Percentiles rank a stretch among this genome's conserved stretches.
Conservation (phyloP, 129 eudicot species). For the Pulicaria dysenterica region DNA sequence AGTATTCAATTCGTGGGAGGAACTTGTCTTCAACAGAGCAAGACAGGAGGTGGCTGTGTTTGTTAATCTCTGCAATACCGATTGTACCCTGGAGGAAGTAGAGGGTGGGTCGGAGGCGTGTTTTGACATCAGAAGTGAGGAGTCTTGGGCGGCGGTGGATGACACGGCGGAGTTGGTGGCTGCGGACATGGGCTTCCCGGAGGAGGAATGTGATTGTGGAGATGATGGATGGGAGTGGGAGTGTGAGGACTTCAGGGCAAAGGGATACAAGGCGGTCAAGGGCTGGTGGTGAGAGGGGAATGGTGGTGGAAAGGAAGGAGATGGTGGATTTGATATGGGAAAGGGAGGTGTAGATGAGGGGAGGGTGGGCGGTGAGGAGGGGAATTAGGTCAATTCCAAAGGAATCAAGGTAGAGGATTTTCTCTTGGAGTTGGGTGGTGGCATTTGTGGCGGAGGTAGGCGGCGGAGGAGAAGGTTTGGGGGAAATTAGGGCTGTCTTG, state of each 20-base stretch:
- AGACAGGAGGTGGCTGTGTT: slow-evolving; percentile 61
- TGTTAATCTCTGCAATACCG: slow-evolving; percentile 52
- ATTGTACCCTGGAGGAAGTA: slow-evolving; percentile 83
- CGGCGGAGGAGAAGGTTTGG: slow-evolving; percentile 40
- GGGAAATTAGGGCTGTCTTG: slow-evolving; percentile 35
- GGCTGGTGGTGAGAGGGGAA: slow-evolving; percentile 58
- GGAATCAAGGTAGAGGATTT: slow-evolving; percentile 68
- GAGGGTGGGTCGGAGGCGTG: slow-evolving; percentile 77
- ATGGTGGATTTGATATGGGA: slow-evolving; percentile 55
- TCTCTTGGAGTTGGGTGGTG: slow-evolving; percentile 51
- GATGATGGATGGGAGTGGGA: slow-evolving; percentile 39
- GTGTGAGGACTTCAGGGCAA: slow-evolving; percentile 70
- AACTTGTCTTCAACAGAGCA: slow-evolving; percentile 76
- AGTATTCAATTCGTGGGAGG: slow-evolving; percentile 66
- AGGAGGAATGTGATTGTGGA: slow-evolving; percentile 79
- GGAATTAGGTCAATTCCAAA: slow-evolving; percentile 67
- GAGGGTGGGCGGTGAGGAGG: slow-evolving; percentile 63
- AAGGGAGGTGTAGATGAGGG: slow-evolving; percentile 51
- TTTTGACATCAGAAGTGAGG: slow-evolving; percentile 56
- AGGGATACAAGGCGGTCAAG: slow-evolving; percentile 65
- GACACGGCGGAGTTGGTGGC: slow-evolving; percentile 54
- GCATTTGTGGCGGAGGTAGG: slow-evolving; percentile 30
- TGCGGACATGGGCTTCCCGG: slow-evolving; percentile 71
- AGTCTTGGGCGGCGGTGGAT: slow-evolving; percentile 90
- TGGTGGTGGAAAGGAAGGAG: slow-evolving; percentile 63